These are phyloP conservation scores for Hyaloperonospora arabidopsidis DNA, from an alignment of 352 stramenopile genomes.

Conservation along the genomic window DNA sequence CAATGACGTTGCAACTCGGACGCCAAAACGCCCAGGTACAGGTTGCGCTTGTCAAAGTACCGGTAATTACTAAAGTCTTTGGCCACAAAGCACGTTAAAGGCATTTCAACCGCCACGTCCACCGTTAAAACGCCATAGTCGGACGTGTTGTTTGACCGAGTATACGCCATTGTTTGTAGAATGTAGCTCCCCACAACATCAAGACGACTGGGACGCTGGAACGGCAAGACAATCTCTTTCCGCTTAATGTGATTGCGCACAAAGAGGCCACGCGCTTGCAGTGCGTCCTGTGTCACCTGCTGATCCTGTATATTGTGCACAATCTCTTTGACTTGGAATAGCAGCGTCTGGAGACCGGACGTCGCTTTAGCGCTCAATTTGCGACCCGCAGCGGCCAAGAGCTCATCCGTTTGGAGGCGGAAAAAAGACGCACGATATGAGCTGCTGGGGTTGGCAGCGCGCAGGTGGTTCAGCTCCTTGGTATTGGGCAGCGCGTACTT, in stretches of 20 bases:
- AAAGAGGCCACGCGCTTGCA: constrained; percentile 46
- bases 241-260: constrained; percentile 70
- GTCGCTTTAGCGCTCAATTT: constrained; percentile 41
- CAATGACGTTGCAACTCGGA: constrained; percentile 39
- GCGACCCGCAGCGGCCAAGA: constrained; percentile 66
- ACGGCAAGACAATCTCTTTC: constrained; percentile 83
- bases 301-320: constrained; percentile 53
- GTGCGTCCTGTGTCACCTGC: constrained; percentile 66
- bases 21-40: constrained; percentile 78
- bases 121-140: constrained; percentile 60
- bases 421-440: constrained; percentile 81
- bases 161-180: constrained; percentile 70
- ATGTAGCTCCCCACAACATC: constrained; percentile 87
- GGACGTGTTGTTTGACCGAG: constrained; percentile 30
- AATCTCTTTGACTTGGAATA: constrained; percentile 79
- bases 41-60: constrained; percentile 84
- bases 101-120: constrained; percentile 82
- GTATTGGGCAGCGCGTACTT: constrained; percentile 87
- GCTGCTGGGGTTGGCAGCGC: constrained; percentile 62
- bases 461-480: constrained; percentile 72
- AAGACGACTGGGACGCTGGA: constrained; percentile 60
- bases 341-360: constrained; percentile 48
- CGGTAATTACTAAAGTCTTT: constrained; percentile 88
- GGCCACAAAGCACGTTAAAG: constrained; percentile 65
- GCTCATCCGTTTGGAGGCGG: constrained; percentile 78